Evolutionary conservation across 139 green algal genomes (phyloP), one percentile per base, ranked within the genome.

Genomic region (Raphidocelis subcapitata): DNA sequence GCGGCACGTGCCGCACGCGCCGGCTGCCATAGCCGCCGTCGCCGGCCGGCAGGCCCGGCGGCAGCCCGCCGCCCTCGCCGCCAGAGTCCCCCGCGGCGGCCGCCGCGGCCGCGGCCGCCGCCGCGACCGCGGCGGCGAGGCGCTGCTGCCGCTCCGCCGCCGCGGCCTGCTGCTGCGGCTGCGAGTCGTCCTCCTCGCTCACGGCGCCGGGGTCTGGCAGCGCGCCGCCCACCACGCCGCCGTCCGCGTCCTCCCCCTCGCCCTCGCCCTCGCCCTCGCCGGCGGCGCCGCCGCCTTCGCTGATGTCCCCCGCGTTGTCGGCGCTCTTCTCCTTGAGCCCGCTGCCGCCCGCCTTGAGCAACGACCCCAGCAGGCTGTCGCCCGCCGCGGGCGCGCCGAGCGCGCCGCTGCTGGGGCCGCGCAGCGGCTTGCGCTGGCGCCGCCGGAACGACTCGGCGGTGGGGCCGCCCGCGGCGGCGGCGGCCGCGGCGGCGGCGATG

Each of bases 1-100:
- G 79, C 18, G 79, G 73, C 24, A 84, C 79, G 64, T 84, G 73
- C 12, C 79, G 79, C 56, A 81, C 79, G 31, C 75, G 51, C 8
- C 62, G 67, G 26, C 46, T 21, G 41, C 8, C 41, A 12, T 8
- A 8, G 41, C 41, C 41, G 41, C 41, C 41, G 12, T 49, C 41
- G 41, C 8, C 20, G 18, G 66, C 26, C 26, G 62, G 29, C 5
- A 35, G 37, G 18, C 20, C 35, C 1, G 49, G 49, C 5, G 65
- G 65, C 4, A 51, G 66, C 10, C 66, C 67, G 3, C 20, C 49
- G 36, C 36, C 67, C 54, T 44, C 61, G 3, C 33, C 52, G 23
- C 20, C 52, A n/a, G 10, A 10, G 12, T n/a, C 20, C 20, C 20
- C 52, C 52, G 16, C 12, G 4, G 20, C 52, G 12, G 52, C 20